Conservation (phyloP, 495 filamentous ascomycete genomes). For the Chlorociboria aeruginascens region DNA sequence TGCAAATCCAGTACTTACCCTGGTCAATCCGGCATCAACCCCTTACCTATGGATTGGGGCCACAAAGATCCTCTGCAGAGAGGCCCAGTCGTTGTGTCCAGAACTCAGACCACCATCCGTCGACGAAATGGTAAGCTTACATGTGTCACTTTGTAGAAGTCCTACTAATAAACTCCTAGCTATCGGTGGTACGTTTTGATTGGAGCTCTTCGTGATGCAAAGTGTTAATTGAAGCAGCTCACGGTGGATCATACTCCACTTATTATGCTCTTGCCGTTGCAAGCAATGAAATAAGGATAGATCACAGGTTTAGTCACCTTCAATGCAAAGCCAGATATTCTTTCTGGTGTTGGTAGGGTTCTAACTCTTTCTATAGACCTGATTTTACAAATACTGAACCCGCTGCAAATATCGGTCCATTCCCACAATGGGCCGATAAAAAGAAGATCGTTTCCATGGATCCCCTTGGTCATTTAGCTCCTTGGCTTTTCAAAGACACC, state of each 20-base stretch:
- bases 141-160: not conserved
- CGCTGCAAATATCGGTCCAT: slow-evolving; percentile 74
- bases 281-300: slow-evolving; percentile 68
- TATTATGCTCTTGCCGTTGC: slow-evolving; percentile 93
- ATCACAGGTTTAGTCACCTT: slow-evolving; percentile 46
- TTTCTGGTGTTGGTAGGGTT: too few species aligned
- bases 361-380: slow-evolving; percentile 31
- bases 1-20: slow-evolving; percentile 74
- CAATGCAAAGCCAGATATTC: too few species aligned
- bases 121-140: slow-evolving; percentile 64
- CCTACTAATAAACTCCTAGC: slow-evolving; percentile 9
- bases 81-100: slow-evolving; percentile 85
- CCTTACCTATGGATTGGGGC: slow-evolving; percentile 82
- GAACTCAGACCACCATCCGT: slow-evolving; percentile 61
- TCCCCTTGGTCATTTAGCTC: slow-evolving; percentile 79
- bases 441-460: slow-evolving; percentile 98
- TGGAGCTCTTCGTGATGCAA: slow-evolving; percentile 1
- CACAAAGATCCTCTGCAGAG: slow-evolving; percentile 57
- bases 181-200: slow-evolving; percentile 29
- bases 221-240: slow-evolving; percentile 36
- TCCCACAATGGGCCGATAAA: slow-evolving; percentile 78
- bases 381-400: slow-evolving; percentile 94
- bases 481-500: slow-evolving; percentile 62
- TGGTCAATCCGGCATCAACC: slow-evolving; percentile 85
- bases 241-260: slow-evolving; percentile 94